Evolutionary conservation across 2,329 filamentous ascomycete genomes (phyloP).

Genomic region (Paraphaeosphaeria sporulosa): DNA sequence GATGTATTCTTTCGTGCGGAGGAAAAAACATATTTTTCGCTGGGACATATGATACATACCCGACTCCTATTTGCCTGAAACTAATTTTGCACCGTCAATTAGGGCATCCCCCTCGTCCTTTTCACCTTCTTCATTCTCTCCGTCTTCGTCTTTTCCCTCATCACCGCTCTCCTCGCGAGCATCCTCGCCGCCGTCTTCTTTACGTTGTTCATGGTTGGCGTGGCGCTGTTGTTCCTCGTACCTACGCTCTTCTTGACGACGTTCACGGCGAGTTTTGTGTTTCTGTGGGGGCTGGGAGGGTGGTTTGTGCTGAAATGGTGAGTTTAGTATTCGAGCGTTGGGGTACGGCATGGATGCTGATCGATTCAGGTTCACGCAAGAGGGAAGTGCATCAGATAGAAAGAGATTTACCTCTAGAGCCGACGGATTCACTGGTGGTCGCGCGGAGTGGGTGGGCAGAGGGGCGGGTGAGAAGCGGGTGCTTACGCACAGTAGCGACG

Average conservation of each 20-base stretch:
- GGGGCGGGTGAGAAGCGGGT: constrained; percentile 21
- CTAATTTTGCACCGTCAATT: too few relatives aligned
- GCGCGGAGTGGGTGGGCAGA: constrained; percentile 46
- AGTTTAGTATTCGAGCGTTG: neutral
- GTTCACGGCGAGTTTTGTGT: constrained; percentile 68
- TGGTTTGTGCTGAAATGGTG: constrained; percentile 60
- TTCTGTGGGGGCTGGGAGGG: constrained; percentile 64
- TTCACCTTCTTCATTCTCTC: constrained; percentile 72
- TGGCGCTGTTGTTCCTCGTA: constrained; percentile 72
- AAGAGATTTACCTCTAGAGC: constrained; percentile 52
- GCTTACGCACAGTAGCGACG: constrained; percentile 3
- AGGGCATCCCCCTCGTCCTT: constrained; percentile 66
- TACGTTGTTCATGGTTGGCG: constrained; percentile 70
- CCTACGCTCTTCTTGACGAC: constrained; percentile 73
- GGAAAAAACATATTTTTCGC: too few relatives aligned
- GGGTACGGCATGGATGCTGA: too few relatives aligned
- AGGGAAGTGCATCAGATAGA: constrained; percentile 40
- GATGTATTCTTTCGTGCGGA: too few relatives aligned
- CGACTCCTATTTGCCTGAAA: too few relatives aligned
- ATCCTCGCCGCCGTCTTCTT: constrained; percentile 64
- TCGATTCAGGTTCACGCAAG: neutral
- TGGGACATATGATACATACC: too few relatives aligned
- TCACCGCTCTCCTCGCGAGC: constrained; percentile 64
- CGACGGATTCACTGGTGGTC: constrained; percentile 50
- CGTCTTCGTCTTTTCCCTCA: constrained; percentile 68